Base-by-base conservation (phyloP, 768 basidiomycete genomes). In the Russula earlei region DNA sequence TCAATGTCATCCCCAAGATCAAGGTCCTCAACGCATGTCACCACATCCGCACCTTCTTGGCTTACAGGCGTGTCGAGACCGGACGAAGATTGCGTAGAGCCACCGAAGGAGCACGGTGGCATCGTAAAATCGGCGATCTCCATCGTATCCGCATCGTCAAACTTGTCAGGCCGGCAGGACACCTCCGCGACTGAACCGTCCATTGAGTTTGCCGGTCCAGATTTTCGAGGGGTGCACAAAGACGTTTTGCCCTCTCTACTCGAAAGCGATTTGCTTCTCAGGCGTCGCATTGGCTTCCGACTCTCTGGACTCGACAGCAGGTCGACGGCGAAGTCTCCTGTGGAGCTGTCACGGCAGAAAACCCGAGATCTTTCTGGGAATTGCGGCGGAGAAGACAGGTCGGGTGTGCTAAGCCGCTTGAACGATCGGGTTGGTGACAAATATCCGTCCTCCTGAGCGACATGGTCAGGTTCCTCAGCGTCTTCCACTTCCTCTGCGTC, bases 361-460 rank as follows among this genome's bases (percentile, higher is more conserved):
- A 57, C 54, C 44, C 44, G 47, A 41, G 45, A 44, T 29, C 46
- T 31, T 43, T 63, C 61, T 56, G 69, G 57, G n/a, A 66, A 71
- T 31, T 71, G 72, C 38, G 73, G 58, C 22, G 87, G 86, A 11
- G 87, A 88, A 45, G 85, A 87, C 27, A 89, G 63, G 9, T 85
- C 80, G 24, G 76, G 76, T 36, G 82, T 83, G 58, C 73, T 72
- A 56, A 69, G 70, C 48, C 75, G 75, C 59, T 67, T 64, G 61
- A 75, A 72, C 22, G 80, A 80, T 45, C 77, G 70, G 9, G 78
- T 70, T 15, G 87, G 87, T n/a, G 88, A 88, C 51, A 86, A 74
- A 68, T 91, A 91, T 15, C 89, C 88, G 58, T 87, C 87, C 65
- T 91, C 89, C 69, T 88, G 88, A 64, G 75, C 73, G 15, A 87